Evolutionary conservation across 805 yeast species (phyloP), one percentile per base, ranked within the genome.

Genomic region (Spathaspora sp.): DNA sequence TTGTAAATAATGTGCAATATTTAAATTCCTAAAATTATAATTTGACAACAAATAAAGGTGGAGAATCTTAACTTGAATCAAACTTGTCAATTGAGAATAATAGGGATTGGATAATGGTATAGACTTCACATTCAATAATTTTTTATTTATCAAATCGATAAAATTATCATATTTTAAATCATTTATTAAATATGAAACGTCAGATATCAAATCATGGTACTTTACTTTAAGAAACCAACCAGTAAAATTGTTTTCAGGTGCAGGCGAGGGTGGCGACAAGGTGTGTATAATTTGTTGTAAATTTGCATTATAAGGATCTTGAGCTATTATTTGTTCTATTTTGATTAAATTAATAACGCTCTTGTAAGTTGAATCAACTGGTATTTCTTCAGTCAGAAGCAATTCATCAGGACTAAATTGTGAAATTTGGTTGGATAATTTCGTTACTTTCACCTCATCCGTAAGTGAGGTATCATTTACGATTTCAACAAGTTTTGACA

Each of bases 161-260:
- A 62, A 49, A 32, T 61, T 57, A 18, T 55, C 49, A 16, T 51
- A 53, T 9, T 52, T 51, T 4, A 42, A 40, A 14, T 53, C 45
- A 2, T 52, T 58, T 11, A 58, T 52, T 10, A 72, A 53, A 46
- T 58, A 61, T 52, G 64, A 68, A 51, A 61, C 67, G 54, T 73
- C 77, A 8, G 69, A 62, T 32, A 54, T 48, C 28, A 73, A 54
- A 54, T 74, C 78, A 28, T 61, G 57, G 49, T 64, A 66, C 55
- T 64, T 69, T 48, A 68, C 52, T 51, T 60, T 61, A 12, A 63
- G 52, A 44, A 28, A 53, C 16, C 17, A 28, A 42, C 38, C 35
- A 12, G 38, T 35, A 17, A 32, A 51, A n/a, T 48, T 46, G 9
- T 23, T 28, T n/a, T 32, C 47, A 11, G 42, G 20, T 28, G 23